These are phyloP conservation scores for Rhipidocladum racemiflorum DNA, from an alignment of 176 grass and related monocot genomes.

Conservation along the genomic window DNA sequence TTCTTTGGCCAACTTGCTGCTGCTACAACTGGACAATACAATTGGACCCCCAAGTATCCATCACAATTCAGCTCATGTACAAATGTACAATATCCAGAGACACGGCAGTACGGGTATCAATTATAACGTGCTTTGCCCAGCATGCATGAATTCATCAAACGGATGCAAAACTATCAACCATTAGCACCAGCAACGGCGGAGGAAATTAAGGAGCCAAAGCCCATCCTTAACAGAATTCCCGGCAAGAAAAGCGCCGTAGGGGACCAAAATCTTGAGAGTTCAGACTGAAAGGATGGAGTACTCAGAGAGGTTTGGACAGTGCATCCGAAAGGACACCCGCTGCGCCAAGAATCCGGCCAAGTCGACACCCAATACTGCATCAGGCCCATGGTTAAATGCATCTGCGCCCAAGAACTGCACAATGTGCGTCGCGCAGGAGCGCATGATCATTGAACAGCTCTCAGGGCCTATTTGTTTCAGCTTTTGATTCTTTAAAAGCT, in stretches of 20 bases:
- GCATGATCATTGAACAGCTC: neutral
- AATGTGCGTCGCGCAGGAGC: neutral
- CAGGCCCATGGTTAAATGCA: neutral
- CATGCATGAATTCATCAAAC: neutral
- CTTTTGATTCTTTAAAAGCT: too few relatives aligned
- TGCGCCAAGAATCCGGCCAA: neutral
- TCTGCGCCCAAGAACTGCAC: slow-evolving; percentile 21
- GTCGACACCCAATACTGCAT: neutral
- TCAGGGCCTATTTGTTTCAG: too few relatives aligned
- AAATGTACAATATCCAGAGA: slow-evolving; percentile 5
- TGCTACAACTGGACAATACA: neutral
- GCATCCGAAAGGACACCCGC: slow-evolving; percentile 3
- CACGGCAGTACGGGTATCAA: slow-evolving; percentile 24
- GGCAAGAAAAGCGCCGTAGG: neutral
- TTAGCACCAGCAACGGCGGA: neutral
- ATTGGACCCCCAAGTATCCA: slow-evolving; percentile 21
- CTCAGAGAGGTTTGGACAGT: neutral
- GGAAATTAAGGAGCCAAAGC: neutral
- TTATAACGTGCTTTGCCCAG: slow-evolving; percentile 4
- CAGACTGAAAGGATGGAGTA: neutral
- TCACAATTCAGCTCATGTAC: slow-evolving; percentile 22
- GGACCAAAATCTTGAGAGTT: neutral
- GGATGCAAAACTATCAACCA: neutral
- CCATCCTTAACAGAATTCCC: neutral
- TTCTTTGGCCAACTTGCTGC: slow-evolving; percentile 15